A percentile compares a stretch with the other conserved stretches of the same genome.
phyloP scores from a whole-genome alignment of 805 yeast genomes.

The Cyberlindnera subsufficiens region DNA sequence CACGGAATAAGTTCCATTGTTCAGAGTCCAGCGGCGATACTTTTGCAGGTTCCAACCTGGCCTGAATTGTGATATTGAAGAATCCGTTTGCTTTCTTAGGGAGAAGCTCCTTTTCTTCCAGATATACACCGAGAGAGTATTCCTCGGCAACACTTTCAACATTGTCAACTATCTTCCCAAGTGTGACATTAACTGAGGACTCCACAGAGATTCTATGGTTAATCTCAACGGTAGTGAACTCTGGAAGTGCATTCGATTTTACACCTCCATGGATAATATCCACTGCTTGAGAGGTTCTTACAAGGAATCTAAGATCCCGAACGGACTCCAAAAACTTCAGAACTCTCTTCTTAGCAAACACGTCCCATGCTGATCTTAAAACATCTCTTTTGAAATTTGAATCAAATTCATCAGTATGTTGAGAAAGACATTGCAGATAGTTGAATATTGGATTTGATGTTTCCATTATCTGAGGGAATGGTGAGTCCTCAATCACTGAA shows the following conservation, averaged over 20 bases:
- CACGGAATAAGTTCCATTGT: slow-evolving; percentile 53
- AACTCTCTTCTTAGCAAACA: slow-evolving; percentile 31
- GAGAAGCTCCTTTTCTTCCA: slow-evolving; percentile 4
- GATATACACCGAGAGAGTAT: slow-evolving; percentile 27
- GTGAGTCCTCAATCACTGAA: slow-evolving; percentile 47
- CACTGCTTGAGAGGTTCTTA: slow-evolving; percentile 34
- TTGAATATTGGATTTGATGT: slow-evolving; percentile 48
- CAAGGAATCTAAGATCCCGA: slow-evolving; percentile 33
- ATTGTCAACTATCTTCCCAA: slow-evolving; percentile 28
- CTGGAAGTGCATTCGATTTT: slow-evolving; percentile 66
- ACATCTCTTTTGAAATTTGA: slow-evolving; percentile 22
- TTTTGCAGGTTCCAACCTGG: slow-evolving; percentile 45
- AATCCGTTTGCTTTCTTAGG: slow-evolving; percentile 30
- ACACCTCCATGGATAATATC: slow-evolving; percentile 61
- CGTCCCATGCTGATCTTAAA: slow-evolving; percentile 28
- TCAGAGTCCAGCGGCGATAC: slow-evolving; percentile 40
- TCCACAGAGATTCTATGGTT: slow-evolving; percentile 57
- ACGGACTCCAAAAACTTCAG: slow-evolving; percentile 24
- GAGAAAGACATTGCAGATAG: slow-evolving; percentile 58
- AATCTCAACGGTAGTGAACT: slow-evolving; percentile 39
- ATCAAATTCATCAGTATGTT: slow-evolving; percentile 26
- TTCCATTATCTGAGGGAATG: slow-evolving; percentile 41
- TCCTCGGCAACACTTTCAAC: slow-evolving; percentile 35
- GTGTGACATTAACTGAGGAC: slow-evolving; percentile 27
- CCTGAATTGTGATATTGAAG: slow-evolving; percentile 26